phyloP scores from a whole-genome alignment of 129 eudicot species.

The Saposhnikovia divaricata region DNA sequence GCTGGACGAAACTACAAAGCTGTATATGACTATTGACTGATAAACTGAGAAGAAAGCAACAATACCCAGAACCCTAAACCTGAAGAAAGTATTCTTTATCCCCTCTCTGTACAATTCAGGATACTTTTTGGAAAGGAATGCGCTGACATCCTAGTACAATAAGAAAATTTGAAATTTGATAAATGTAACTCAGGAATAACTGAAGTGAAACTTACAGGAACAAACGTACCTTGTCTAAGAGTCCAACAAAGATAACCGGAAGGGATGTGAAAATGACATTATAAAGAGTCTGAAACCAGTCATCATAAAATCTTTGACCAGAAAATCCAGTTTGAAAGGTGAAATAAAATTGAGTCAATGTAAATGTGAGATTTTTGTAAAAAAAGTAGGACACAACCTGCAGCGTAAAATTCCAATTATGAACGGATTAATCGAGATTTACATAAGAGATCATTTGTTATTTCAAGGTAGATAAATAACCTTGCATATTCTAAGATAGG shows the following conservation, averaged over 20 bases:
- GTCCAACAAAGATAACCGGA: conserved; percentile 86
- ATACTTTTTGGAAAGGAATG: conserved; percentile 81
- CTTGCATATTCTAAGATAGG: conserved; percentile 93
- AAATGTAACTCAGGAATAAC: background rate
- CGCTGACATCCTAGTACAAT: conserved; percentile 71
- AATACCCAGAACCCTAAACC: conserved; percentile 74
- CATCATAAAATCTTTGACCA: conserved; percentile 94
- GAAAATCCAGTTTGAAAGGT: conserved; percentile 92
- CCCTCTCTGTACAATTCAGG: conserved; percentile 92
- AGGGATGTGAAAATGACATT: conserved; percentile 90
- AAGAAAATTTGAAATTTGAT: background rate
- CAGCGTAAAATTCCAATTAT: conserved; percentile 3
- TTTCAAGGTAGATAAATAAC: conserved; percentile 22
- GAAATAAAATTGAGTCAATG: conserved; percentile 96
- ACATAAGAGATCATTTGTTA: background rate
- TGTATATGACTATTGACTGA: conserved; percentile 66
- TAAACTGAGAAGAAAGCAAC: conserved; percentile 83
- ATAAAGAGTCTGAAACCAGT: conserved; percentile 96
- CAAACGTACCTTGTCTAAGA: conserved; percentile 67
- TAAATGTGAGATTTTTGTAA: conserved; percentile 90
- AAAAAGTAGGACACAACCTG: conserved; percentile 94
- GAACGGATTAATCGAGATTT: background rate
- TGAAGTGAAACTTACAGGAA: background rate
- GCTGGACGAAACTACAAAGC: conserved; percentile 59
- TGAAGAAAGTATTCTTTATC: conserved; percentile 60